These are phyloP conservation scores for Wickerhamiella allomyrinae DNA, from an alignment of 805 yeast species.

Conservation along the genomic window DNA sequence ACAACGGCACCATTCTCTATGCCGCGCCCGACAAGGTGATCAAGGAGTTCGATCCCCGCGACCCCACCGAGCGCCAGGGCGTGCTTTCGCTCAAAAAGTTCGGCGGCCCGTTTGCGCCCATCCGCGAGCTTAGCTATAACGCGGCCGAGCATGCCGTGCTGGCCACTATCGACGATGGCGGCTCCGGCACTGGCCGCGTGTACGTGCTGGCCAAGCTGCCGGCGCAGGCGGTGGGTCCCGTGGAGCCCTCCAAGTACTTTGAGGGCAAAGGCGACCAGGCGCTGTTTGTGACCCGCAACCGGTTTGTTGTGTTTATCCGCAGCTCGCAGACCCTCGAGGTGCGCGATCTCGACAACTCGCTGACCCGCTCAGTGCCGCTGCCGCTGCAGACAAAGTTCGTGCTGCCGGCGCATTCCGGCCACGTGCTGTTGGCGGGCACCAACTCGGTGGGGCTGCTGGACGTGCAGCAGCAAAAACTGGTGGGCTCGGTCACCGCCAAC, in stretches of 20 bases:
- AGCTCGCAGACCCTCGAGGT: conserved; percentile 56
- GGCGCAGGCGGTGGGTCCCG: conserved; percentile 80
- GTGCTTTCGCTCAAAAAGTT: conserved; percentile 70
- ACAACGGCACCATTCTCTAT: conserved; percentile 60
- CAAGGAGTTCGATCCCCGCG: conserved; percentile 59
- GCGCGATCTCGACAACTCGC: conserved; percentile 65
- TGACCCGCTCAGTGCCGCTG: conserved; percentile 62
- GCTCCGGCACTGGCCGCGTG: conserved; percentile 29
- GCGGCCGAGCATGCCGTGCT: conserved; percentile 82
- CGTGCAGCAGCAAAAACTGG: conserved; percentile 76
- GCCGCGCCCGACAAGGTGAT: conserved; percentile 78
- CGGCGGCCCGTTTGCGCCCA: conserved; percentile 75
- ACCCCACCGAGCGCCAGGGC: conserved; percentile 50
- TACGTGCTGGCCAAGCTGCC: conserved; percentile 71
- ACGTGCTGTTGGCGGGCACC: conserved; percentile 62
- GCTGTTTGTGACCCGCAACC: conserved; percentile 81
- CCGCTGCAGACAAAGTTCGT: conserved; percentile 50
- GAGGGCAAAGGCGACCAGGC: conserved; percentile 79
- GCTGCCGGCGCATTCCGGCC: conserved; percentile 59
- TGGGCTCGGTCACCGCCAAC: conserved; percentile 45
- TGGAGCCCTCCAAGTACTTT: conserved; percentile 70
- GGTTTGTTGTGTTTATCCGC: conserved; percentile 72
- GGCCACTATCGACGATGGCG: conserved; percentile 48
- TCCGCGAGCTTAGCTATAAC: conserved; percentile 74
- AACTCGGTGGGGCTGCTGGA: conserved; percentile 70